Evolutionary conservation across 129 eudicot species (phyloP), one percentile per base, ranked within the genome.

Genomic region (Helichrysum umbraculigerum): DNA sequence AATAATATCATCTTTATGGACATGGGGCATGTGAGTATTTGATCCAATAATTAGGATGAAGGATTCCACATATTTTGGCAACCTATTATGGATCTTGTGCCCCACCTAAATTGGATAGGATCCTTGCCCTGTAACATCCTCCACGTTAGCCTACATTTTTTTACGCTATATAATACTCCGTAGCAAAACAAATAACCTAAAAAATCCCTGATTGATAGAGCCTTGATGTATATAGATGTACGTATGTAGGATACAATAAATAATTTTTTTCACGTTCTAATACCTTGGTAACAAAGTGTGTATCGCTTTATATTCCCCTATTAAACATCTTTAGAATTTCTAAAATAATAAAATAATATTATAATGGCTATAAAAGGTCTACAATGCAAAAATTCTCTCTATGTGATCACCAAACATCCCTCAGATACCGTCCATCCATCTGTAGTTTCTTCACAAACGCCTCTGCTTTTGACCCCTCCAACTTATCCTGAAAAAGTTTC

Each of bases 321-420:
- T 63, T 12, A 10, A 25, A 39, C 44, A 25, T 21, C 8, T 21
- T 20, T 60, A 32, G 22, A 34, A 5, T 34, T 34, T 66, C 71
- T 35, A 61, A 61, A 61, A 11, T 25, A 21, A 21, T 3, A 66
- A 33, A 66, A 35, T 67, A 67, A 67, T 67, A 66, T 14, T 17
- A 17, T 34, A 37, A 34, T 34, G 51, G 37, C 29, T 17, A 16
- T 11, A 35, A 33, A 17, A 37, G 47, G 51, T 67, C 29, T 39
- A 60, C 17, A 21, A 28, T 51, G 63, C 63, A 29, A 71, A 54
- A 71, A 29, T 54, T 54, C 20, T 4, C 17, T 22, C 2, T 3
- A 17, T 22, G n/a, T 60, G 67, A 73, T 86, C 71, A 88, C 94
- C 94, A 88, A 63, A 88, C 90, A 67, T 88, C 94, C 76, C 94